Conservation (phyloP, 306 rosid genomes). For the Phaseolus lunatus region DNA sequence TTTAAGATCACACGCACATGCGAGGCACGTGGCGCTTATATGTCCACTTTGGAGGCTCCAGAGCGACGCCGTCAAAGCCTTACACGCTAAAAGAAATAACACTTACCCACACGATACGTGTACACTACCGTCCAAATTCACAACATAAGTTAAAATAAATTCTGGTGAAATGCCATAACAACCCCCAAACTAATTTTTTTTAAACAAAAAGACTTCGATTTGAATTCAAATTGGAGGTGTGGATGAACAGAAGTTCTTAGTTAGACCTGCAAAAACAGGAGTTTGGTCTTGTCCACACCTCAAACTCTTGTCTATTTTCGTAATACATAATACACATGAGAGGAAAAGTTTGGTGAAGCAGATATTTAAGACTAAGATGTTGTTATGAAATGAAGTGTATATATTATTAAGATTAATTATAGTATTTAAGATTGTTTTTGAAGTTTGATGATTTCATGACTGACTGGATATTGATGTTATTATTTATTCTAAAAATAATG, state of each 20-base stretch:
- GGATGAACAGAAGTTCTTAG: background rate
- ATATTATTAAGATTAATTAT: no score
- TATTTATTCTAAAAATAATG: no score
- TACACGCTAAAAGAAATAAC: background rate
- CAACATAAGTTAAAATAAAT: background rate
- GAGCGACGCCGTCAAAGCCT: conserved; percentile 44
- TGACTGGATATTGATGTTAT: no score
- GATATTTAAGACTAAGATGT: no score
- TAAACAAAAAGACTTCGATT: background rate
- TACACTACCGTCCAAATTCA: conserved; percentile 10
- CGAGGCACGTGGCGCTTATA: conserved; percentile 48
- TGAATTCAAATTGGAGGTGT: background rate
- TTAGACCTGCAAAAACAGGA: background rate
- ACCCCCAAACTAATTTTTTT: background rate
- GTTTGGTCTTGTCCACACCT: background rate
- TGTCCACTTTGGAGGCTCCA: conserved; percentile 35
- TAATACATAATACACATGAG: no score
- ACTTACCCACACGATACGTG: background rate
- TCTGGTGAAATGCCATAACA: background rate
- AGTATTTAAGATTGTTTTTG: no score
- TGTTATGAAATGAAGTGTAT: no score
- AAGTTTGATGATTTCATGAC: no score
- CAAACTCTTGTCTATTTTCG: background rate
- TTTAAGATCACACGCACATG: conserved; percentile 50
- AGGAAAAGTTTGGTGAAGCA: background rate